These are phyloP conservation scores for Xylaria telfairii DNA, from an alignment of 495 filamentous ascomycete genomes.

Conservation along the genomic window DNA sequence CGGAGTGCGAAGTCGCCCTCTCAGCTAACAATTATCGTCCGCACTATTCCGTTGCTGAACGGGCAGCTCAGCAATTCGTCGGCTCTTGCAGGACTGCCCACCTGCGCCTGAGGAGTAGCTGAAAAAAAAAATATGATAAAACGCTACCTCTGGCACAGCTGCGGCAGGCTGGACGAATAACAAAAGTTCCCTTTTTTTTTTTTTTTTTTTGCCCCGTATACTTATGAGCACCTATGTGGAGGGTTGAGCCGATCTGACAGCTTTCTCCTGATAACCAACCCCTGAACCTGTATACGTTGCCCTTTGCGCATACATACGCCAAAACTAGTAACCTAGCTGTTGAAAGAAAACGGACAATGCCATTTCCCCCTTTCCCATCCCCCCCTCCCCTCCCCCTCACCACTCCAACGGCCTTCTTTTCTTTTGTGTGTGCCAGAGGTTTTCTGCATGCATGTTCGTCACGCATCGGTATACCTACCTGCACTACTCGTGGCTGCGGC, in stretches of 20 bases:
- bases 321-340: background rate
- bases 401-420: background rate
- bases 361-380: background rate
- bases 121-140: background rate
- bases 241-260: slow-evolving; percentile 22
- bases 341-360: slow-evolving; percentile 23
- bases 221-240: background rate
- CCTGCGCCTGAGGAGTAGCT: slow-evolving; percentile 11
- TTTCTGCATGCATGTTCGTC: slow-evolving; percentile 22
- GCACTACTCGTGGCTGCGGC: slow-evolving; percentile 15
- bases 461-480: background rate
- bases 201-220: background rate
- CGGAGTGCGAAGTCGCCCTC: slow-evolving; percentile 10
- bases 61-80: background rate
- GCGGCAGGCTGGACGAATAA: slow-evolving; percentile 2
- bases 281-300: background rate
- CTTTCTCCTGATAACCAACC: background rate
- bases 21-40: slow-evolving; percentile 12
- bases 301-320: background rate
- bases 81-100: background rate
- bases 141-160: background rate
- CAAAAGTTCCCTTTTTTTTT: background rate
- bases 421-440: slow-evolving; percentile 15
- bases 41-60: slow-evolving; percentile 14
- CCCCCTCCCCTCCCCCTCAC: background rate